Evolutionary conservation across 495 filamentous ascomycete species (phyloP).

Genomic region (Polyplosphaeria fusca): DNA sequence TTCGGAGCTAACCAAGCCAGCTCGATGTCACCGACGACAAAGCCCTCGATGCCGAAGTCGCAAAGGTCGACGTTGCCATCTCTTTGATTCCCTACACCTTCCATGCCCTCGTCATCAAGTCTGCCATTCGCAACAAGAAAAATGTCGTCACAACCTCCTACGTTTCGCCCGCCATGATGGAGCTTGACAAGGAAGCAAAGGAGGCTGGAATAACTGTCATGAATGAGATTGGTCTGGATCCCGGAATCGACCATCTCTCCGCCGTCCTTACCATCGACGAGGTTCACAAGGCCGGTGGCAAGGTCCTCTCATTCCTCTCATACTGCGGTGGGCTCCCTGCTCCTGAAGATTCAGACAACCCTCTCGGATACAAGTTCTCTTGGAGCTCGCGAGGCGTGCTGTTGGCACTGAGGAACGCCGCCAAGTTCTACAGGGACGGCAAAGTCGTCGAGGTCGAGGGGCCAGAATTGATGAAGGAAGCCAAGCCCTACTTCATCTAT

Average conservation of each 20-base stretch:
- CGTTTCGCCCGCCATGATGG: constrained; percentile 87
- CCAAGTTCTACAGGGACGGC: constrained; percentile 77
- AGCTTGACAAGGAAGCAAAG: constrained; percentile 78
- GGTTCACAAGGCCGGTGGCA: constrained; percentile 79
- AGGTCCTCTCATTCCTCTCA: constrained; percentile 75
- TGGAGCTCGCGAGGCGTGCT: constrained; percentile 73
- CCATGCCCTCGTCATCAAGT: constrained; percentile 87
- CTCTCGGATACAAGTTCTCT: constrained; percentile 94
- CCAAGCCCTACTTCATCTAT: constrained; percentile 90
- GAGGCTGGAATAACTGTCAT: constrained; percentile 94
- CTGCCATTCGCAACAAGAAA: constrained; percentile 89
- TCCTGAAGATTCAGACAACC: constrained; percentile 83
- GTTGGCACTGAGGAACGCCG: constrained; percentile 80
- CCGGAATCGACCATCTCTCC: constrained; percentile 71
- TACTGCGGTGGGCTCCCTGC: constrained; percentile 89
- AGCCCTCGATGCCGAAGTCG: constrained; percentile 74
- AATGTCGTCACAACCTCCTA: constrained; percentile 97
- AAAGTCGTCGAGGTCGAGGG: constrained; percentile 55
- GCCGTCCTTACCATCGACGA: constrained; percentile 86
- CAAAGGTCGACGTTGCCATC: constrained; percentile 65
- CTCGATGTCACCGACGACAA: constrained; percentile 74
- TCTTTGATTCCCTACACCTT: constrained; percentile 86
- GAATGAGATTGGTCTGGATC: constrained; percentile 90
- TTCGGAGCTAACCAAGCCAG: constrained; percentile 62
- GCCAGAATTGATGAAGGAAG: constrained; percentile 73